Conservation (phyloP, 495 filamentous ascomycete genomes). For the Lineolata rhizophorae region DNA sequence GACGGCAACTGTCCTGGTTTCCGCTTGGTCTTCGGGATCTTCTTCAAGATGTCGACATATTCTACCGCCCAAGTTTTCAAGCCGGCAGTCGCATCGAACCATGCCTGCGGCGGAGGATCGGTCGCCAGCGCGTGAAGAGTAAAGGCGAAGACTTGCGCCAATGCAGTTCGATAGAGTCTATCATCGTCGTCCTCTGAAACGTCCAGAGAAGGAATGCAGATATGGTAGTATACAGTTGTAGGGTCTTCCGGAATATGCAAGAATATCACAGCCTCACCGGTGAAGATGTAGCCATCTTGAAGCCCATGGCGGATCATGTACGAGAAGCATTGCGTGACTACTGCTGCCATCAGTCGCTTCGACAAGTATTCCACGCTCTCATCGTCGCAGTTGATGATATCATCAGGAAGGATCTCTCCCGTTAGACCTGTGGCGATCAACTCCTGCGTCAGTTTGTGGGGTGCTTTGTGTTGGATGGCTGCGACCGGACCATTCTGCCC, state of each 20-base stretch:
- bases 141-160: constrained; percentile 27
- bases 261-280: constrained; percentile 26
- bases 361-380: constrained; percentile 10
- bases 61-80: background rate
- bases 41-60: background rate
- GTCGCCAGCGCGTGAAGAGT: constrained; percentile 22
- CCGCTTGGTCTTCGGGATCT: constrained; percentile 15
- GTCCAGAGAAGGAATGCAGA: constrained; percentile 14
- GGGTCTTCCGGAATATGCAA: constrained; percentile 21
- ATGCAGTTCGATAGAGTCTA: constrained; percentile 22
- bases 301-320: constrained; percentile 25
- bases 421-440: constrained; percentile 12
- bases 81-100: constrained; percentile 13
- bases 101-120: constrained; percentile 13
- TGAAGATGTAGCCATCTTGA: constrained; percentile 24
- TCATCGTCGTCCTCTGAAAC: background rate
- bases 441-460: constrained; percentile 18
- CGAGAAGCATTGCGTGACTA: constrained; percentile 25
- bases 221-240: constrained; percentile 19
- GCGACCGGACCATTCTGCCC: too few species aligned
- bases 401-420: constrained; percentile 11
- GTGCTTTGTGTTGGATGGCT: constrained; percentile 24
- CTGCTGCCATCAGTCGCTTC: constrained; percentile 16
- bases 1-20: too few species aligned
- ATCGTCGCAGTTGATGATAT: constrained; percentile 15